Conservation (phyloP, 495 filamentous ascomycete species). For the Aspergillus egyptiacus region DNA sequence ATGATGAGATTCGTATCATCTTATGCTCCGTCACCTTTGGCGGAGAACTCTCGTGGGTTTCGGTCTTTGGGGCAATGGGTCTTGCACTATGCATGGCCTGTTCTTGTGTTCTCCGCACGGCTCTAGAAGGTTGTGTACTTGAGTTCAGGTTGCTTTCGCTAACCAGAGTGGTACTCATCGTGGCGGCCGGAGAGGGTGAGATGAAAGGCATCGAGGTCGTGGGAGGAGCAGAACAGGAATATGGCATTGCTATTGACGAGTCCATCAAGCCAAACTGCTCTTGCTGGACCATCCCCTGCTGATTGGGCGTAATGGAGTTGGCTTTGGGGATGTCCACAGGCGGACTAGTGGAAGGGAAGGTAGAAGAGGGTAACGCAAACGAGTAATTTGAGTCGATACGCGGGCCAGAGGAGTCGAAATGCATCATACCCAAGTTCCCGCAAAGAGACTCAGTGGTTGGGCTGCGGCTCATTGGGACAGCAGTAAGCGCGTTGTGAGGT, state of each 20-base stretch:
- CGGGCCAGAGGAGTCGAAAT: constrained; percentile 35
- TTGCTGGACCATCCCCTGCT: constrained; percentile 27
- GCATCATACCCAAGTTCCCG: constrained; percentile 40
- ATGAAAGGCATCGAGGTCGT: constrained; percentile 21
- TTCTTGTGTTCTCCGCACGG: constrained; percentile 39
- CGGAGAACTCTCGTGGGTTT: constrained; percentile 22
- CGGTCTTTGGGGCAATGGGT: constrained; percentile 42
- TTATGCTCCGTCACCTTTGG: constrained; percentile 33
- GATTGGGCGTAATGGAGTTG: constrained; percentile 15
- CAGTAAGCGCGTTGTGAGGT: constrained; percentile 16
- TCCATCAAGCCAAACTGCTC: constrained; percentile 27
- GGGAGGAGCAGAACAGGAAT: constrained; percentile 34
- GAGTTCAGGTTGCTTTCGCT: constrained; percentile 29
- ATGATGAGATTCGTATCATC: constrained; percentile 52
- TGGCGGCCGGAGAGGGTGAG: constrained; percentile 20
- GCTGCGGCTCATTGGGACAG: constrained; percentile 43
- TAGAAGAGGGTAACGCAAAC: constrained; percentile 30
- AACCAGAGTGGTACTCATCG: constrained; percentile 35
- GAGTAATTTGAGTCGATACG: constrained; percentile 29
- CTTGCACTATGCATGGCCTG: constrained; percentile 38
- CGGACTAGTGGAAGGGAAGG: constrained; percentile 30
- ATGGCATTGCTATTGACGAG: constrained; percentile 19
- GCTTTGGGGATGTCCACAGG: constrained; percentile 27
- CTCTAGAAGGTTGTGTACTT: constrained; percentile 30
- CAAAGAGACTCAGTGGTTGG: constrained; percentile 41